Evolutionary conservation across 2,329 filamentous ascomycete species (phyloP).

Genomic region (Emmonsia crescens): DNA sequence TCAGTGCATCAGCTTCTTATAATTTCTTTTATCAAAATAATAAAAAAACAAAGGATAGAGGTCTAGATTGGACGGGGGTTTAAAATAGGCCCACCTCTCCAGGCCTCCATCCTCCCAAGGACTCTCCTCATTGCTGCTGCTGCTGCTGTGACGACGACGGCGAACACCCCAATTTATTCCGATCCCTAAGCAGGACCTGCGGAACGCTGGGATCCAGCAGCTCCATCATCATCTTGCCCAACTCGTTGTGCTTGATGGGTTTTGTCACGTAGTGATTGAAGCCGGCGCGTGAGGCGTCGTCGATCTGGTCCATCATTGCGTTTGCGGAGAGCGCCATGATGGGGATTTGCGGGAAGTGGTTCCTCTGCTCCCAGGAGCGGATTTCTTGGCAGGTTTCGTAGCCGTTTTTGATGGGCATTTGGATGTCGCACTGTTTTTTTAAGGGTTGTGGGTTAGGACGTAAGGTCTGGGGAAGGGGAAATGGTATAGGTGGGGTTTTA

Average conservation of each 20-base stretch:
- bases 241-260: conserved; percentile 39
- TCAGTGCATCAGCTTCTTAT: neutral
- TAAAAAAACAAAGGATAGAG: neutral
- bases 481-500: neutral
- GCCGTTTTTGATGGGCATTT: conserved; percentile 41
- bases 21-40: neutral
- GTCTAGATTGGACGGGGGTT: neutral
- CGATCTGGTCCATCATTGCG: conserved; percentile 40
- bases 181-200: conserved; percentile 33
- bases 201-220: conserved; percentile 34
- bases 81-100: neutral
- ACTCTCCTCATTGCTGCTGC: neutral
- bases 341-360: conserved; percentile 37
- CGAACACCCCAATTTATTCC: conserved; percentile 11
- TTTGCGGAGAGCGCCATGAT: conserved; percentile 42
- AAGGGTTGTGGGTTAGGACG: neutral
- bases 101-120: neutral
- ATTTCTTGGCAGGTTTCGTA: conserved; percentile 39
- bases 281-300: conserved; percentile 35
- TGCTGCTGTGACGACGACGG: neutral
- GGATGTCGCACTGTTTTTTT: conserved; percentile 37
- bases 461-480: no score
- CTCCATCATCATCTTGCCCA: conserved; percentile 41
- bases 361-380: conserved; percentile 35
- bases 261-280: conserved; percentile 43